Evolutionary conservation across 768 basidiomycete genomes (phyloP), one percentile per base, ranked within the genome.

Genomic region (Pleurotus sapidus): DNA sequence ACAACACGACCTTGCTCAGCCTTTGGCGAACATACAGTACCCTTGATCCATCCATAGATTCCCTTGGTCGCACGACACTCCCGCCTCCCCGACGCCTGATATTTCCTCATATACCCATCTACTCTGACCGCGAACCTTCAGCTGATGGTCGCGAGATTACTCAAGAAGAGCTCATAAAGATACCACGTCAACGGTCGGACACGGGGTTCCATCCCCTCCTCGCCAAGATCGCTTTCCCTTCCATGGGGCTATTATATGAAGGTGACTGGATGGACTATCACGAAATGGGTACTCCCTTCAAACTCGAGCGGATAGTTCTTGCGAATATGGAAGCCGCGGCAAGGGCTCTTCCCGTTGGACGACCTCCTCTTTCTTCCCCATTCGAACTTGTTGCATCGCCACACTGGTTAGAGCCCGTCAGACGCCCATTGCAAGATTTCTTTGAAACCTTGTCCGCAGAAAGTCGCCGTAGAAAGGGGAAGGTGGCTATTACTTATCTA

Each of bases 231-330:
- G 85, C 87, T n/a, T 89, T 91, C 64, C 89, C 91, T 0, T 80
- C 77, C 14, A 77, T 89, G 60, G 82, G 78, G 59, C 70, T 87
- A 51, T 80, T 89, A 74, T 93, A 86, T 67, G 57, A 74, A 15
- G 81, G 86, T 57, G 93, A 95, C 64, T 93, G 91, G 83, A 76
- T 80, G 47, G 93, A 95, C 70, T 86, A 87, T 62, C 77, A 80
- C 38, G 76, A 80, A 57, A 82, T 91, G 64, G 75, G 78, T 17
- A 77, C 84, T 15, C 89, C 93, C 0, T 93, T 86, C 67, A 63
- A 94, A 15, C 72, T 92, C 54, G 87, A 90, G 61, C 85, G 91
- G 9, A 74, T 91, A 11, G 83, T 96, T 30, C 72, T 97, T 34
- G 87, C 85, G 0, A 93, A 95, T 64, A 75, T 86, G 46, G 78